A percentile compares a stretch with the other conserved stretches of the same genome.
Conservation (phyloP, 2,329 filamentous ascomycete genomes). For the Lecanicillium sp. region DNA sequence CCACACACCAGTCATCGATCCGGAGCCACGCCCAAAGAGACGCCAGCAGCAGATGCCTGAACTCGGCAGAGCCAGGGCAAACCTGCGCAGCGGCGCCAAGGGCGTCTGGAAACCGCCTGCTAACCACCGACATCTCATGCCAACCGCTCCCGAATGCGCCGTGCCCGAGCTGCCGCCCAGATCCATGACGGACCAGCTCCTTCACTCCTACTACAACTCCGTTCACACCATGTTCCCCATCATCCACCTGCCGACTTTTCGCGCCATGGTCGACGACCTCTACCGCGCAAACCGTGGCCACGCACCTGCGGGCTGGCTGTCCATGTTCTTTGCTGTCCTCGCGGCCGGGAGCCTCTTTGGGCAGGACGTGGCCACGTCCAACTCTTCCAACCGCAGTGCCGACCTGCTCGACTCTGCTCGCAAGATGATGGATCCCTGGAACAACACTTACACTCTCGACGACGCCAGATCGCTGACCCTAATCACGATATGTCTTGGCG, state of each 20-base stretch:
- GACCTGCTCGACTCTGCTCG: slow-evolving; percentile 66
- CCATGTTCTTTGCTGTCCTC: slow-evolving; percentile 75
- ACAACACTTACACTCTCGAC: slow-evolving; percentile 68
- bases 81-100: slow-evolving; percentile 64
- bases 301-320: slow-evolving; percentile 62
- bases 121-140: slow-evolving; percentile 49
- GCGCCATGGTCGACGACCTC: slow-evolving; percentile 65
- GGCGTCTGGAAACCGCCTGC: slow-evolving; percentile 76
- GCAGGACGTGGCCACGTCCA: slow-evolving; percentile 40
- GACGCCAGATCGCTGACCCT: slow-evolving; percentile 67
- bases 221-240: slow-evolving; percentile 78
- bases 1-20: slow-evolving; percentile 57
- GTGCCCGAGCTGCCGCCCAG: slow-evolving; percentile 64
- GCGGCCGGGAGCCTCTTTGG: slow-evolving; percentile 75
- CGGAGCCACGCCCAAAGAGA: slow-evolving; percentile 56
- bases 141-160: slow-evolving; percentile 41
- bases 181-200: slow-evolving; percentile 60
- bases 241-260: slow-evolving; percentile 80
- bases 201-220: slow-evolving; percentile 68
- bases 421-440: slow-evolving; percentile 70
- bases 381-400: slow-evolving; percentile 44
- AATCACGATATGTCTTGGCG: slow-evolving; percentile 70
- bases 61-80: slow-evolving; percentile 62
- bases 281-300: slow-evolving; percentile 59
- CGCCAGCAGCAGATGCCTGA: slow-evolving; percentile 57